Evolutionary conservation across 495 filamentous ascomycete genomes (phyloP), one percentile per base, ranked within the genome.

Genomic region (Cairneyella variabilis): DNA sequence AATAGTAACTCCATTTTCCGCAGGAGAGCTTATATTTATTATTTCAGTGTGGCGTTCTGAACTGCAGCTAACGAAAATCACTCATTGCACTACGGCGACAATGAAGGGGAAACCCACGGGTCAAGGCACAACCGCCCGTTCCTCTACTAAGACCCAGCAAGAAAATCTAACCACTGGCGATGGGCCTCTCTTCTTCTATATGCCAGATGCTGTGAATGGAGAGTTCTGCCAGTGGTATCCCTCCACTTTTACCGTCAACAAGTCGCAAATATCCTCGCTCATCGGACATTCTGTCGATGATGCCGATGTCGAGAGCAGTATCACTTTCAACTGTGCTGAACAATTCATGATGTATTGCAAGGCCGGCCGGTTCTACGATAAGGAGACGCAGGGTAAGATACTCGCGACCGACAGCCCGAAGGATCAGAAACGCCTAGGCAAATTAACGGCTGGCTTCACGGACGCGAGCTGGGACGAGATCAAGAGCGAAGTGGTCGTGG

Each of bases 311-410:
- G 51, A 57, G 17, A 50, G 44, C 28, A 63, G 46, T 38, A 61
- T 65, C 51, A 58, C 54, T 39, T 67, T 69, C n/a, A 61, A 48
- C 41, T 67, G 58, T 40, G 65, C 65, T 30, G 66, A 69, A 44
- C 65, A 69, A 48, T 69, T 66, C 63, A 67, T 67, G 66, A 69
- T 67, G 66, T 69, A 67, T 51, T 66, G 63, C 58, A 67, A 69
- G 60, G 66, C 66, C 23, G n/a, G n/a, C n/a, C n/a, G n/a, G n/a
- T n/a, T n/a, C n/a, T n/a, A n/a, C n/a, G n/a, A n/a, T n/a, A n/a
- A n/a, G n/a, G n/a, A n/a, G n/a, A n/a, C n/a, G n/a, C n/a, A n/a
- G n/a, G n/a, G n/a, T n/a, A n/a, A 53, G 44, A 40, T 69, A 36
- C 57, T 69, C 48, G 56, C 51, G 6, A 62, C 56, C 10, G 28